Base-by-base conservation (phyloP, 768 basidiomycete species). In the Royoungia palumana region DNA sequence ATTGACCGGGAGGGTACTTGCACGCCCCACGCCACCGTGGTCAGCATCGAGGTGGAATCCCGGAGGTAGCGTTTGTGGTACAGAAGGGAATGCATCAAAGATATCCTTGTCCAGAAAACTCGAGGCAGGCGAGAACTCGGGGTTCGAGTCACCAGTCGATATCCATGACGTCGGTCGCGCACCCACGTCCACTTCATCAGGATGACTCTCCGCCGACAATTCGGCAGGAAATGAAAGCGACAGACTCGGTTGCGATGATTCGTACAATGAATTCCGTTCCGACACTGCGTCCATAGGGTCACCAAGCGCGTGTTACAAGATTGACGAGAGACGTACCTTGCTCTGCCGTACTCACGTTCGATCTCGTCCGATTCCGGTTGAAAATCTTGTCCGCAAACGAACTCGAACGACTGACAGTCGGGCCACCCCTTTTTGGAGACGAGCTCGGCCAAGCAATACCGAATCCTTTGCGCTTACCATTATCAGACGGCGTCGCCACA, bases 51-150 rank as follows among this genome's bases (percentile, higher is more conserved):
- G 44, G 21, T 49, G 49, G 35, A 50, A 61, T 25, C 63, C 66
- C 27, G 69, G 58, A 2, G 78, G 77, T 6, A 73, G 64, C 16
- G 70, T 72, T 40, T 75, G 70, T 2, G 87, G 86, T 6, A 88
- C 85, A 28, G 78, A 77, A 20, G 87, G 87, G 66, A 89, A 88
- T 7, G 83, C 77, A 49, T 87, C 85, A 54, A 83, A 85, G 20
- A 86, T 66, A 11, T 78, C 78, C 51, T 72, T 70, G 59, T 84
- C 82, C 36, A 87, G 76, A 21, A 58, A 27, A 55, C 67, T 67
- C 2, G 65, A 54, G 0, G 57, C 39, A 14, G 65, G 42, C 69
- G 80, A 52, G 72, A 80, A 54, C 71, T 69, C 51, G 62, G 69
- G 37, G 48, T 59, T 72, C 3, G 74, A 71, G 32, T 72, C 65